phyloP scores from a whole-genome alignment of 2,329 filamentous ascomycete species.

The Cryoendolithus antarcticus region DNA sequence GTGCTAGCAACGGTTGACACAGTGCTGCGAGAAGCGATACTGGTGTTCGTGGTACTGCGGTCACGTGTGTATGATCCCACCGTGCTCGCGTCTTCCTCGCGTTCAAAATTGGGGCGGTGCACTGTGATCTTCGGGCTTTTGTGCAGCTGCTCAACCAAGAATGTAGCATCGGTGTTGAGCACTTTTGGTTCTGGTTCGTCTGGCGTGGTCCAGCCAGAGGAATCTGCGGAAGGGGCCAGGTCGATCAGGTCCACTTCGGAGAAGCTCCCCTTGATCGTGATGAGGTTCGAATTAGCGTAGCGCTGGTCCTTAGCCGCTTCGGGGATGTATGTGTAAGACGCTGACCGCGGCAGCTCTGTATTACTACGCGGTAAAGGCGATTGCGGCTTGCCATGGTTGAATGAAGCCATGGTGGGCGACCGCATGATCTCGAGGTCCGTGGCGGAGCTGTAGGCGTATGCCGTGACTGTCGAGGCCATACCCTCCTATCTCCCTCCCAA shows the following conservation, averaged over 20 bases:
- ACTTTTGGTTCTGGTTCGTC: conserved; percentile 20
- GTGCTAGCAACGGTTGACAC: conserved; percentile 1
- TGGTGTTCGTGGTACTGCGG: too few species aligned
- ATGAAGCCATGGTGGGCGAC: too few species aligned
- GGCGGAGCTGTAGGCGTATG: too few species aligned
- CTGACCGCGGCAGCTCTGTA: conserved; percentile 37
- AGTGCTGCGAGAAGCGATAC: too few species aligned
- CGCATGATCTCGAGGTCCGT: too few species aligned
- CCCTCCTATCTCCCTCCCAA: too few species aligned
- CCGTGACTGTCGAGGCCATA: too few species aligned
- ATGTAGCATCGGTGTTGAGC: conserved; percentile 18
- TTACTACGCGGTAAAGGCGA: conserved; percentile 6
- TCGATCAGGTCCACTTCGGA: conserved; percentile 34
- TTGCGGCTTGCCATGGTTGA: too few species aligned
- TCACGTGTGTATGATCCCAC: too few species aligned
- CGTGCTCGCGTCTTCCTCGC: too few species aligned
- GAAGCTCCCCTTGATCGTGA: conserved; percentile 37
- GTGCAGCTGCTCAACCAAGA: conserved; percentile 20
- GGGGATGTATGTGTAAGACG: conserved; percentile 46
- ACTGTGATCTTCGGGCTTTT: conserved; percentile 17
- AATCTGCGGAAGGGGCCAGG: conserved; percentile 23
- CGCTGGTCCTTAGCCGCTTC: conserved; percentile 21
- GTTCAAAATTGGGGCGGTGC: too few species aligned
- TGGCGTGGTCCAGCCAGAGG: conserved; percentile 34
- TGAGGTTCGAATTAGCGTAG: conserved; percentile 15